Evolutionary conservation across 2,329 filamentous ascomycete species (phyloP), one percentile per base, ranked within the genome.

Genomic region (Cryphonectria japonica): DNA sequence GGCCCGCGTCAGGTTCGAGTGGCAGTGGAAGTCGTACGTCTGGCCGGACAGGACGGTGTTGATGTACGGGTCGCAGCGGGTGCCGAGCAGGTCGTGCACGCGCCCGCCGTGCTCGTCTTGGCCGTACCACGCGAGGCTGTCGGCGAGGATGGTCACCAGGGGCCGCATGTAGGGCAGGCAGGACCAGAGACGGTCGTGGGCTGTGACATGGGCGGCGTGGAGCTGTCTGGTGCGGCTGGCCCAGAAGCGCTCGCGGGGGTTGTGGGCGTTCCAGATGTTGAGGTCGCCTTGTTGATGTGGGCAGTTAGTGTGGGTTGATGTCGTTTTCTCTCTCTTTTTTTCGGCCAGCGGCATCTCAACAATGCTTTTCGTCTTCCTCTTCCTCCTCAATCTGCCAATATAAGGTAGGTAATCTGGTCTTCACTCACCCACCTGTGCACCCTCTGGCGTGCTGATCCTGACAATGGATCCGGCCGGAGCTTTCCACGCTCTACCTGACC

Each of bases 31-130:
- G 79, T 96, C 91, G 78, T 94, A 96, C 43, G 85, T 85, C 66
- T 88, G 85, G n/a, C 89, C 89, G 3, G 86, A 88, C 67, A 97
- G 87, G 73, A 96, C 86, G 52, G 87, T 84, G 78, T 93, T 93
- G 78, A 96, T 91, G 78, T 96, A 97, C 1, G 93, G 93, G 80
- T 96, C 93, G 80, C 93, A 97, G 60, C 93, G 85, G 37, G 93
- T 97, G 50, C 93, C 93, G 4, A 97, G 83, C 32, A 97, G 83
- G 81, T 97, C 93, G 82, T 97, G 93, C 52, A 93, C 86, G 70
- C 89, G 81, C 66, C 92, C 85, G 76, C 92, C 90, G 77, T 90
- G 85, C 77, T 87, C 82, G 78, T 92, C 86, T 63, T 83, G 78
- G 69, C 88, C 87, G 77, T 91, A 90, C 82, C 85, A 84, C 68